Base-by-base conservation (phyloP, 768 basidiomycete genomes). In the Tylopilus rubrobrunneus region DNA sequence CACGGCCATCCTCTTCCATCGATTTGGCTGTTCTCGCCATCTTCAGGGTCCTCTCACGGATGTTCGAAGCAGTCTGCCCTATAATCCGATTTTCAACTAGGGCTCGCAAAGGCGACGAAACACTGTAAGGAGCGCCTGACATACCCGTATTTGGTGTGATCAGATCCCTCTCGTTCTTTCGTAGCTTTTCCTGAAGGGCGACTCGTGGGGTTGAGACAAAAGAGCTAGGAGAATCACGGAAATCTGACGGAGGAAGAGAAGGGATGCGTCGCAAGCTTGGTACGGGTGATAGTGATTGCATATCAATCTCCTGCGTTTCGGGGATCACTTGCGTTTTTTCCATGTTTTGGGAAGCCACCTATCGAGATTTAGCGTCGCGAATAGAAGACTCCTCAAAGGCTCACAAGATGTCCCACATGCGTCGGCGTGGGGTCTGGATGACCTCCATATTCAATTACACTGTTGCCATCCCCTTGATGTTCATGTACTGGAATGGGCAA, bases 401-500 rank as follows among this genome's bases (percentile, higher is more conserved):
- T 59, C 56, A 87, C 86, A 55, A 87, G 68, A 55, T 86, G 76
- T 27, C 77, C 77, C 21, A 88, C 74, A 46, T 74, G 74, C 11
- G 73, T 75, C 3, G 84, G 85, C 0, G 83, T 75, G 14, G 62
- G 60, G 59, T 83, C 82, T 5, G 74, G 68, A 27, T 72, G 56
- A 8, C 86, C 86, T 28, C 71, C 71, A 47, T 81, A 85, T 50
- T 76, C 74, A 23, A 57, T 52, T 9, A 56, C 29, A 29, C 43
- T 45, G 21, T 47, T 40, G 27, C 53, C 40, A 27, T 54, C 53
- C 14, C 40, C 43, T 27, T 52, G 48, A 25, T 56, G 52, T 31
- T 60, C 59, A 17, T 64, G 70, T 17, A 57, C 55, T n/a, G 71
- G 71, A 44, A 70, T 69, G 7, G 80, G 74, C n/a, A 77, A 71